phyloP scores from a whole-genome alignment of 441 rosid species.

The Corymbia citriodora region DNA sequence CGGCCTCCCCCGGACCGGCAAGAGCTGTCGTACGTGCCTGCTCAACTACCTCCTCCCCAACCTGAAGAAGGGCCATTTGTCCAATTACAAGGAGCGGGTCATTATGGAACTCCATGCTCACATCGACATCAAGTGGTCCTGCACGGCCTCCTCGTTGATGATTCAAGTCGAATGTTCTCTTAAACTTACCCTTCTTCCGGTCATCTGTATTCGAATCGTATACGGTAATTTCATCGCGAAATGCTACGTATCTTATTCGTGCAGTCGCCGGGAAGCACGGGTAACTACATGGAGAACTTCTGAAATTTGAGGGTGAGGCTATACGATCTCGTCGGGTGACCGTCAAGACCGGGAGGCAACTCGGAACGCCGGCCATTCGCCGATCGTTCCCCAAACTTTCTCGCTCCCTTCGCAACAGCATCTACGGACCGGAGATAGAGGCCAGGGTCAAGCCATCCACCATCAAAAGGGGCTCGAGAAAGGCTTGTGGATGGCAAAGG shows the following conservation, averaged over 20 bases:
- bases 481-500: neutral
- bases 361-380: neutral
- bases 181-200: too few relatives aligned
- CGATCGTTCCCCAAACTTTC: neutral
- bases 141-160: accelerated
- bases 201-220: too few relatives aligned
- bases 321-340: too few relatives aligned
- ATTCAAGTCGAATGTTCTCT: too few relatives aligned
- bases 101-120: neutral
- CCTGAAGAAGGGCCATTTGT: neutral
- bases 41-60: neutral
- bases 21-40: neutral
- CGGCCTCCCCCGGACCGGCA: neutral
- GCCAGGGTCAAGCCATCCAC: neutral
- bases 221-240: too few relatives aligned
- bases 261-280: too few relatives aligned
- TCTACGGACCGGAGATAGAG: neutral
- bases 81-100: neutral
- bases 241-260: too few relatives aligned
- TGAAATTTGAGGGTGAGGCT: too few relatives aligned
- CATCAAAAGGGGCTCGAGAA: neutral
- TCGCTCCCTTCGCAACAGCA: neutral
- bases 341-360: neutral
- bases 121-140: neutral
- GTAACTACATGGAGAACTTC: too few relatives aligned